Evolutionary conservation across 1,284 basidiomycete genomes (phyloP).

Genomic region (Puccinia brachypodii): DNA sequence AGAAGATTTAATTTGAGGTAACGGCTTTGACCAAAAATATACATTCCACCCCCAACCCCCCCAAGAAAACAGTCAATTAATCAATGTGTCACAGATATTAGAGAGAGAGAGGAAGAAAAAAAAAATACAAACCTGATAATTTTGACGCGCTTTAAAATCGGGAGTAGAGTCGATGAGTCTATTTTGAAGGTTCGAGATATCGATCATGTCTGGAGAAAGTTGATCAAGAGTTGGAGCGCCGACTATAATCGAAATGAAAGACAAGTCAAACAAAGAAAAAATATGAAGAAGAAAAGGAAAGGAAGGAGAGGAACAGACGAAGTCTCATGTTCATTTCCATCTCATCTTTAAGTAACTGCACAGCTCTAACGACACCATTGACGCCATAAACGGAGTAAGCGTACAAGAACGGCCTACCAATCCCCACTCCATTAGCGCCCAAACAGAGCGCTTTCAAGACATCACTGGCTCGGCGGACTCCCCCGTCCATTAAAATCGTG

Average conservation of each 20-base stretch:
- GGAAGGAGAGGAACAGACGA: neutral
- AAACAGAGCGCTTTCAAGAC: constrained; percentile 88
- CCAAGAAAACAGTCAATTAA: neutral
- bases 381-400: constrained; percentile 84
- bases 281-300: neutral
- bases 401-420: constrained; percentile 74
- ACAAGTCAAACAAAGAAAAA: too few species aligned
- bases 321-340: constrained; percentile 67
- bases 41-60: too few species aligned
- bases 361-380: constrained; percentile 63
- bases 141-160: constrained; percentile 23
- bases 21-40: neutral
- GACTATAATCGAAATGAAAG: constrained; percentile 73
- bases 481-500: constrained; percentile 87
- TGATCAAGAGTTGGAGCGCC: constrained; percentile 77
- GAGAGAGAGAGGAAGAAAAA: neutral
- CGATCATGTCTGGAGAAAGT: constrained; percentile 82
- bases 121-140: neutral
- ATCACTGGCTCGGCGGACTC: constrained; percentile 74
- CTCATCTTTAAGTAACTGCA: constrained; percentile 69
- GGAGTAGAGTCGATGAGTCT: constrained; percentile 2
- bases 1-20: neutral
- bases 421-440: constrained; percentile 79
- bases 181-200: constrained; percentile 57
- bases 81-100: neutral